phyloP scores from a whole-genome alignment of 257 asterid genomes.

The Euphrasia confusa region DNA sequence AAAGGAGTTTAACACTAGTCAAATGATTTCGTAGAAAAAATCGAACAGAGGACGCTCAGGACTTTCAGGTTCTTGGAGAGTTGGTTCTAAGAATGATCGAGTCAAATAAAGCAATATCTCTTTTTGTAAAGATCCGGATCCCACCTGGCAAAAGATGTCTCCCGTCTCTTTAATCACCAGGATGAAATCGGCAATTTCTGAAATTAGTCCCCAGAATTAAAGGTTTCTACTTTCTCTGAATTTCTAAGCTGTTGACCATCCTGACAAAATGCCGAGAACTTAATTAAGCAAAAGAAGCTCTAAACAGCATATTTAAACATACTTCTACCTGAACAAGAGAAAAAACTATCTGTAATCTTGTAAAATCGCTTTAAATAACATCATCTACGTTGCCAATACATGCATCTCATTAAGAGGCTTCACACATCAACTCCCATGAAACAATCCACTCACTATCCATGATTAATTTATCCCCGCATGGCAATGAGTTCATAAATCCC shows the following conservation, averaged over 20 bases:
- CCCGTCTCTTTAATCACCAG: neutral
- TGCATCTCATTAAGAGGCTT: conserved; percentile 11
- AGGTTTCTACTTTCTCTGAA: neutral
- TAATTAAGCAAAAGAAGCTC: conserved; percentile 10
- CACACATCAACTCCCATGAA: conserved; percentile 4
- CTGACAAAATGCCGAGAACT: conserved; percentile 19
- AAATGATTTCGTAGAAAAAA: neutral
- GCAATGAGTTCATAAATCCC: conserved; percentile 53
- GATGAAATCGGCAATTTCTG: neutral
- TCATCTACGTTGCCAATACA: conserved; percentile 17
- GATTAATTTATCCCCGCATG: conserved; percentile 32
- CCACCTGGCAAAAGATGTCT: neutral
- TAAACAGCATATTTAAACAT: conserved; percentile 5
- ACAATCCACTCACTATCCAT: conserved; percentile 14
- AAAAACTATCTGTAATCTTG: neutral
- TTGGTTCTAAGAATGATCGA: conserved; percentile 1
- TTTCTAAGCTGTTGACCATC: conserved; percentile 18
- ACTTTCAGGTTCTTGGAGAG: conserved; percentile 11
- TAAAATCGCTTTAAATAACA: conserved; percentile 9
- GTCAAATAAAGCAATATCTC: neutral
- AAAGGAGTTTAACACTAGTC: neutral
- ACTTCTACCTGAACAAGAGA: neutral
- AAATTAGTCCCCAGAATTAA: conserved; percentile 12
- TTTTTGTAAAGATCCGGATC: neutral
- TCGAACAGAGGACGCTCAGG: conserved; percentile 13